A percentile compares a stretch with the other conserved stretches of the same genome.
Conservation (phyloP, 129 eudicot genomes). For the Saussurea involucrata region DNA sequence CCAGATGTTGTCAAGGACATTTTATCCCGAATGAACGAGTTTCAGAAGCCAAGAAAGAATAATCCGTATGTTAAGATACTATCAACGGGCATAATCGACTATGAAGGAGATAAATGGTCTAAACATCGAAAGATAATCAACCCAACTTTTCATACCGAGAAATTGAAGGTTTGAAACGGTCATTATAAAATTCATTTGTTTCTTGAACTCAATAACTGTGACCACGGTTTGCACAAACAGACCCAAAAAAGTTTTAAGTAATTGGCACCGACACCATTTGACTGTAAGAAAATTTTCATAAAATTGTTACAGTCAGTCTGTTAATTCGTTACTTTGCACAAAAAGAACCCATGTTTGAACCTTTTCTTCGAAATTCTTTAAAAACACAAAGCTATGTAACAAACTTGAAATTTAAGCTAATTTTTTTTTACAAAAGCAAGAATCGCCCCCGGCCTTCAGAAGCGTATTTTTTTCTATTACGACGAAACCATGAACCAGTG, state of each 20-base stretch:
- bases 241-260: background rate
- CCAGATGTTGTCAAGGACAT: slow-evolving; percentile 23
- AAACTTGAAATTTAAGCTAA: too few species aligned
- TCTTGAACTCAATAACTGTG: background rate
- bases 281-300: background rate
- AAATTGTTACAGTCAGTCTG: background rate
- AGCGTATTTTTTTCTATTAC: background rate
- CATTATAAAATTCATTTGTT: background rate
- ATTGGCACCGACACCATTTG: background rate
- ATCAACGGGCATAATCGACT: slow-evolving; percentile 24
- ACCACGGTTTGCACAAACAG: background rate
- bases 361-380: background rate
- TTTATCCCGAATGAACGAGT: slow-evolving; percentile 22
- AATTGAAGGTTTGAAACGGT: slow-evolving; percentile 28
- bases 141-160: slow-evolving; percentile 47
- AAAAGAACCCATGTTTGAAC: background rate
- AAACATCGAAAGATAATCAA: slow-evolving; percentile 42
- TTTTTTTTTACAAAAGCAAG: too few species aligned
- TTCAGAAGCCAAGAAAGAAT: slow-evolving; percentile 26
- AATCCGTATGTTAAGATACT: slow-evolving; percentile 17
- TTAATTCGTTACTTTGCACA: background rate
- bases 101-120: slow-evolving; percentile 49
- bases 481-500: background rate
- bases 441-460: background rate
- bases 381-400: background rate